A percentile compares a stretch with the other conserved stretches of the same genome.
phyloP scores from a whole-genome alignment of 106 monocot genomes.

The Ottelia alismoides region DNA sequence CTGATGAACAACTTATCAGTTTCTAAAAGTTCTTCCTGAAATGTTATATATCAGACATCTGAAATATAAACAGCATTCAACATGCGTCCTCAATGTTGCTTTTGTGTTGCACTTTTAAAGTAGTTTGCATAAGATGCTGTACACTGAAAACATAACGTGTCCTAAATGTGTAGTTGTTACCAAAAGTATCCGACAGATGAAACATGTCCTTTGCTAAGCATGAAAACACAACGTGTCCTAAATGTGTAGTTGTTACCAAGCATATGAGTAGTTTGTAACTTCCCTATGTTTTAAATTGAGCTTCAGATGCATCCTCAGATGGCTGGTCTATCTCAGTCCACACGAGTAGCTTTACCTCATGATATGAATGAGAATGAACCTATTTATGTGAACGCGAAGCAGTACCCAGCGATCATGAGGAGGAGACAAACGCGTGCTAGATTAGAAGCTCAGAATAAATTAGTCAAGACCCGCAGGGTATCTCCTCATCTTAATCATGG shows the following conservation, averaged over 20 bases:
- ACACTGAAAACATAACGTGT: no score
- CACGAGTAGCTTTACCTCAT: conserved; percentile 27
- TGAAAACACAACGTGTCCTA: no score
- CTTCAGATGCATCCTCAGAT: conserved; percentile 32
- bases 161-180: neutral
- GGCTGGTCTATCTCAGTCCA: conserved; percentile 4
- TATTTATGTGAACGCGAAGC: conserved; percentile 55
- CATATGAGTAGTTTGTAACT: no score
- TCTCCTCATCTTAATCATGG: neutral
- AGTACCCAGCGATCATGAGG: conserved; percentile 35
- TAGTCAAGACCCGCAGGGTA: conserved; percentile 40
- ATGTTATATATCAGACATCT: no score
- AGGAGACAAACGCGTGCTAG: conserved; percentile 31
- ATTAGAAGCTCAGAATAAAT: conserved; percentile 42
- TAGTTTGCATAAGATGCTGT: no score
- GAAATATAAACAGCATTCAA: no score
- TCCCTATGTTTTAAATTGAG: no score
- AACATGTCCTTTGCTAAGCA: neutral
- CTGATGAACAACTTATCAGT: no score
- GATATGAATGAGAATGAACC: conserved; percentile 25
- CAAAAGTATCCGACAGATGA: neutral
- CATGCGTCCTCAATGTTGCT: no score
- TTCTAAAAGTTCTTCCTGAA: no score
- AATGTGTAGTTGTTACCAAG: no score
- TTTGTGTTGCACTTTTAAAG: no score